Evolutionary conservation across 768 basidiomycete species (phyloP).

Genomic region (Nevesoporus exiguus): DNA sequence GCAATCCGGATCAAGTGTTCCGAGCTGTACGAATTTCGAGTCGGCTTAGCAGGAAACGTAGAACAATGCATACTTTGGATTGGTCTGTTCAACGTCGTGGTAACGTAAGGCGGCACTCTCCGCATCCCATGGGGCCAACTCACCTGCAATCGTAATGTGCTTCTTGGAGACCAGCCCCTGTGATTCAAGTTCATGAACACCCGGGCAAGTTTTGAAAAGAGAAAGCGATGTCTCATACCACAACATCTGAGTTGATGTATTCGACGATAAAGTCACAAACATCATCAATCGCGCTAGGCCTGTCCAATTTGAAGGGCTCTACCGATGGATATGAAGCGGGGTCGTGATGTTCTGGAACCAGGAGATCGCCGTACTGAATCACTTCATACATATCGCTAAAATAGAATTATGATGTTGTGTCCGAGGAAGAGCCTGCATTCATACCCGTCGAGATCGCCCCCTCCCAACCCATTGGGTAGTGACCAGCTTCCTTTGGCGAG

Average conservation of each 20-base stretch:
- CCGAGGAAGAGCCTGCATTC: not conserved
- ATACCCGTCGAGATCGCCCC: slow-evolving; percentile 77
- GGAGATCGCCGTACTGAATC: slow-evolving; percentile 49
- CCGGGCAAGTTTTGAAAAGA: not conserved
- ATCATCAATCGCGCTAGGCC: slow-evolving; percentile 58
- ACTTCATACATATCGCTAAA: slow-evolving; percentile 64
- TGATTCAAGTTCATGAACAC: slow-evolving; percentile 4
- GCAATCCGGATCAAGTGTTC: slow-evolving; percentile 61
- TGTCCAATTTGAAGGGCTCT: slow-evolving; percentile 33
- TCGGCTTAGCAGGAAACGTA: not conserved
- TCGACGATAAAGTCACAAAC: slow-evolving; percentile 78
- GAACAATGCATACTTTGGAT: slow-evolving; percentile 47
- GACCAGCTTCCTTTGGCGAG: slow-evolving; percentile 50
- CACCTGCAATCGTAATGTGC: slow-evolving; percentile 66
- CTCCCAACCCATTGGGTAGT: slow-evolving; percentile 63
- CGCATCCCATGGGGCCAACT: slow-evolving; percentile 46
- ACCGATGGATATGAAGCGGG: slow-evolving; percentile 49
- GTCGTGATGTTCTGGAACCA: slow-evolving; percentile 45
- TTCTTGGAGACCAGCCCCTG: slow-evolving; percentile 70
- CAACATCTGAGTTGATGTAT: slow-evolving; percentile 82
- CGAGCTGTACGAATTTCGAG: slow-evolving; percentile 40
- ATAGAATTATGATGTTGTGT: not conserved
- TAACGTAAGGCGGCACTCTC: not conserved
- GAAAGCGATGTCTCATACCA: slow-evolving; percentile 42
- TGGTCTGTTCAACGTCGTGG: slow-evolving; percentile 50